Evolutionary conservation across 2,329 filamentous ascomycete species (phyloP).

Genomic region (Aspergillus sp.): DNA sequence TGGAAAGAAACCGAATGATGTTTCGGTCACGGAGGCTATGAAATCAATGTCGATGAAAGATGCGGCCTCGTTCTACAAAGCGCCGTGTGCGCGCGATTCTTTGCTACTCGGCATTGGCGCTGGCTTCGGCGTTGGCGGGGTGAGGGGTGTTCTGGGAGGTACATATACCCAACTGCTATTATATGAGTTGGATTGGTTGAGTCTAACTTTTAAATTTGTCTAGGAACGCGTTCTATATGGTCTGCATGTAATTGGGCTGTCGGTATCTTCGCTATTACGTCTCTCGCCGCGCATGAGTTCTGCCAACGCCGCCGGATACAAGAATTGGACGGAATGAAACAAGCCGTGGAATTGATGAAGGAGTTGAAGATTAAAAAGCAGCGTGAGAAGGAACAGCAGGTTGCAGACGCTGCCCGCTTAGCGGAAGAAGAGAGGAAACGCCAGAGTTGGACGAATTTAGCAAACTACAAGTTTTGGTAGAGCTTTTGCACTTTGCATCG

Average conservation of each 20-base stretch:
- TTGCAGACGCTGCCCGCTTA: constrained; percentile 35
- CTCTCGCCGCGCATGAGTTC: constrained; percentile 76
- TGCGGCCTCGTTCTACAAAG: constrained; percentile 64
- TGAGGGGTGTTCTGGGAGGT: constrained; percentile 76
- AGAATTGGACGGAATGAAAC: constrained; percentile 80
- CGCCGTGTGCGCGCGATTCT: constrained; percentile 80
- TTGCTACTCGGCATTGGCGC: constrained; percentile 79
- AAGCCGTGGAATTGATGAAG: constrained; percentile 79
- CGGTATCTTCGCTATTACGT: constrained; percentile 68
- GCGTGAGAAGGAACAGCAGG: constrained; percentile 45
- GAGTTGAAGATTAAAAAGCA: constrained; percentile 68
- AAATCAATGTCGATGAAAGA: constrained; percentile 55
- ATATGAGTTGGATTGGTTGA: neutral
- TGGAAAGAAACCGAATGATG: constrained; percentile 52
- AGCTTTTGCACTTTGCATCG: constrained; percentile 22
- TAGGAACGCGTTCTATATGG: constrained; percentile 56
- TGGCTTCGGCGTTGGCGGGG: constrained; percentile 72
- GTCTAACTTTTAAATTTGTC: constrained; percentile 1
- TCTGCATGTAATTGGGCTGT: constrained; percentile 84
- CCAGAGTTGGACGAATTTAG: constrained; percentile 44
- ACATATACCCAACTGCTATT: neutral
- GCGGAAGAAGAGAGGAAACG: constrained; percentile 41
- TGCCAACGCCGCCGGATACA: constrained; percentile 73
- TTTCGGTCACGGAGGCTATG: constrained; percentile 42
- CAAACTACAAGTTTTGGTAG: constrained; percentile 51